Evolutionary conservation across 352 stramenopile species (phyloP), one percentile per base, ranked within the genome.

Genomic region (Pseudoperonospora humuli): DNA sequence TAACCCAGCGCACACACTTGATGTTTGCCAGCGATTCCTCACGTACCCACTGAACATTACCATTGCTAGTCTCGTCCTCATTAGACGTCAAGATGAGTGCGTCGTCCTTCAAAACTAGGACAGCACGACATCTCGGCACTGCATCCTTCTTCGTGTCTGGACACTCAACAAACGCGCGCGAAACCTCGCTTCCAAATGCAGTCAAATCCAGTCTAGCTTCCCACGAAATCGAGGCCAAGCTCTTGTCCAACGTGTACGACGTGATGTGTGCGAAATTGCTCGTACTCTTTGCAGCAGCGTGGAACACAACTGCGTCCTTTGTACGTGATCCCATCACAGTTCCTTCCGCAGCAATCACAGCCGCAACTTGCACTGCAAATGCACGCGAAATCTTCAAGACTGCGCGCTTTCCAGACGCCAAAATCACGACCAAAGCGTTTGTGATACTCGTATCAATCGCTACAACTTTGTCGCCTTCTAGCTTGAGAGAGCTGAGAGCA

Each of bases 21-120:
- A 92, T 74, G 52, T 83, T 84, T 10, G 76, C 79, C 9, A 92
- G 57, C 14, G 79, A 55, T 52, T 92, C 79, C 39, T 92, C 79
- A n/a, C 79, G 79, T 24, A 78, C 57, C 79, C 79, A 92, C 4
- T 73, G 49, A 11, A 82, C 59, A 17, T 74, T 82, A 5, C 50
- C 40, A 10, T 62, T 54, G 14, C 29, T 56, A 11, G 41, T 26
- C 15, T 61, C 50, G 5, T 82, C 66, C 34, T 85, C 71, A 42
- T 86, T 86, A 5, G 73, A 64, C 14, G 64, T 81, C 59, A 89
- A 81, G 18, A 87, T 50, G 10, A 92, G 46, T 1, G 63, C 75
- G 15, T 89, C 76, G 25, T 89, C 77, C 29, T 82, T 63, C 47
- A 89, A 67, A 27, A 86, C 68, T n/a, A 86, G 24, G 10, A 87